phyloP scores from a whole-genome alignment of 2,329 filamentous ascomycete genomes.

The Cladosporium sp. region DNA sequence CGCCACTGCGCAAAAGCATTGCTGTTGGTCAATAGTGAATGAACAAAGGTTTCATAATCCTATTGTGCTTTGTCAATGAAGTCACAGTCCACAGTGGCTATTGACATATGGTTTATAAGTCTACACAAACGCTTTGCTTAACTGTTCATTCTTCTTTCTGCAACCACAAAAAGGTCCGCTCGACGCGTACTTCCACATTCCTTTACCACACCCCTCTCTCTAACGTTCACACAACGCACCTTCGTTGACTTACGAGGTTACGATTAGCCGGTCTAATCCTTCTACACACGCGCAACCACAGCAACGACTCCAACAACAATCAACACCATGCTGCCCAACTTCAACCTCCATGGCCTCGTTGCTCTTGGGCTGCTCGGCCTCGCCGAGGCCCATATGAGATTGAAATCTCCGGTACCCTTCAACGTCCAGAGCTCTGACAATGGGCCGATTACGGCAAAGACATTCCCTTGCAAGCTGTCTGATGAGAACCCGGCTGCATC shows the following conservation, averaged over 20 bases:
- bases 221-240: constrained; percentile 1
- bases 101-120: too few species aligned
- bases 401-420: constrained; percentile 66
- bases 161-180: neutral
- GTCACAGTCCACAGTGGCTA: neutral
- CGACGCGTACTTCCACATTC: constrained; percentile 6
- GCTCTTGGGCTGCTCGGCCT: constrained; percentile 35
- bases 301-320: constrained; percentile 4
- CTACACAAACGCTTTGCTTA: too few species aligned
- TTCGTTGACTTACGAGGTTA: too few species aligned
- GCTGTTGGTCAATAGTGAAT: constrained; percentile 1
- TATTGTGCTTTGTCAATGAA: constrained; percentile 4
- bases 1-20: neutral
- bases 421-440: constrained; percentile 52
- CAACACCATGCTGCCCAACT: constrained; percentile 9
- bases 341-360: constrained; percentile 35
- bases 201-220: neutral
- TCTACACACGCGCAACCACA: constrained; percentile 5
- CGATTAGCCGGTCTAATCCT: constrained; percentile 11
- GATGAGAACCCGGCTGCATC: neutral
- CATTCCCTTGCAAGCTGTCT: constrained; percentile 78
- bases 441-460: constrained; percentile 53
- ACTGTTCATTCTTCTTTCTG: neutral
- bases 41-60: neutral
- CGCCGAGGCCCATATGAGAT: constrained; percentile 69